phyloP scores from a whole-genome alignment of 331 rosid genomes.

The Prunus yedoensis region DNA sequence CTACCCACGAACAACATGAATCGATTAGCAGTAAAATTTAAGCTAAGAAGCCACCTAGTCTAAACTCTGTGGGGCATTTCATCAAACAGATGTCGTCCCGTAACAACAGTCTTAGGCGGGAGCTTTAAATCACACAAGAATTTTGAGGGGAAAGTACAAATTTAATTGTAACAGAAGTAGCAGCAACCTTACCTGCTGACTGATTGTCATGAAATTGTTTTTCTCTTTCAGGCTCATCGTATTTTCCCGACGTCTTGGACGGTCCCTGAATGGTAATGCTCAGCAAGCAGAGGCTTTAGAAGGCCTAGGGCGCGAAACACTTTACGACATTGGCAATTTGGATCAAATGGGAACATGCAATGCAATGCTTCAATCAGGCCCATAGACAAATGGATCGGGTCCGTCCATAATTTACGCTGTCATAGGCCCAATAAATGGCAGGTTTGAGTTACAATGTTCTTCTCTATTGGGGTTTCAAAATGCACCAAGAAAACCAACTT shows the following conservation, averaged over 20 bases:
- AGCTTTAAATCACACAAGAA: background rate
- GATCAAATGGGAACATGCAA: background rate
- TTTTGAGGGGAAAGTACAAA: background rate
- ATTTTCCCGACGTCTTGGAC: background rate
- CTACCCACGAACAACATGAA: too few species aligned
- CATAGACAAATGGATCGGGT: background rate
- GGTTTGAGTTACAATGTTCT: too few species aligned
- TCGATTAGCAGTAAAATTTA: too few species aligned
- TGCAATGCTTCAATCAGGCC: too few species aligned
- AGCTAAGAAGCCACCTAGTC: too few species aligned
- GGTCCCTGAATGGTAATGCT: background rate
- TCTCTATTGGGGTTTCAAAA: too few species aligned
- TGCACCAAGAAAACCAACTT: too few species aligned
- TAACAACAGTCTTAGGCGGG: background rate
- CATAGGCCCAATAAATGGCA: background rate
- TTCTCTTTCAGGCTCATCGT: background rate
- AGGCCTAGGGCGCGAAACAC: background rate
- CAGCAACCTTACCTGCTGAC: background rate
- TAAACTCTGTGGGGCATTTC: slow-evolving; percentile 26
- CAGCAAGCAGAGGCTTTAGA: background rate
- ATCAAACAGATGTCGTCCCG: slow-evolving; percentile 10
- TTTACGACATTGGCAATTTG: background rate
- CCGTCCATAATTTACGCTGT: background rate
- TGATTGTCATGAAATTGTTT: background rate
- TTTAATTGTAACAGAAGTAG: background rate